Evolutionary conservation across 2,329 filamentous ascomycete species (phyloP).

Genomic region (Sarocladium brachiariae): DNA sequence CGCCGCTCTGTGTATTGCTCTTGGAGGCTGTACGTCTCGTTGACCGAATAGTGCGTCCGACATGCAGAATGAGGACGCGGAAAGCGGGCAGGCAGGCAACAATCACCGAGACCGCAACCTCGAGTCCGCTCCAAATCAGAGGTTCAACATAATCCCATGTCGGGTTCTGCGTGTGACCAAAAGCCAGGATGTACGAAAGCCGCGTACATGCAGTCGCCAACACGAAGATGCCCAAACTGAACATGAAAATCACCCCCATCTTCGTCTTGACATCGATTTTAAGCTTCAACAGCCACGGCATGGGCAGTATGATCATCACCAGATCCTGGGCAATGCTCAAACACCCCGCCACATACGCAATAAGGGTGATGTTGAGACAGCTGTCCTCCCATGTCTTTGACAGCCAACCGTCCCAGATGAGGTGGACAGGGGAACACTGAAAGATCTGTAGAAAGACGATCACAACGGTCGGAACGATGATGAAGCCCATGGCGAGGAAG

Average conservation of each 20-base stretch:
- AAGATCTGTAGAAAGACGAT: slow-evolving; percentile 32
- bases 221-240: slow-evolving; percentile 36
- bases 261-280: slow-evolving; percentile 35
- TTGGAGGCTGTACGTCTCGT: not conserved
- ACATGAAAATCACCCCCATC: slow-evolving; percentile 33
- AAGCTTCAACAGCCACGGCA: slow-evolving; percentile 33
- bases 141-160: slow-evolving; percentile 35
- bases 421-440: slow-evolving; percentile 31
- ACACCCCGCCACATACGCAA: slow-evolving; percentile 35
- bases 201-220: slow-evolving; percentile 29
- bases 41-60: slow-evolving; percentile 6
- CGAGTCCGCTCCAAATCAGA: slow-evolving; percentile 36
- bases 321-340: slow-evolving; percentile 41
- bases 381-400: slow-evolving; percentile 8
- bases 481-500: slow-evolving; percentile 25
- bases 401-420: slow-evolving; percentile 25
- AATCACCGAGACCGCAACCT: slow-evolving; percentile 34
- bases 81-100: slow-evolving; percentile 34
- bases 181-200: slow-evolving; percentile 26
- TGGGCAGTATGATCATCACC: slow-evolving; percentile 34
- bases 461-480: slow-evolving; percentile 27
- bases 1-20: not conserved
- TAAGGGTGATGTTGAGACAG: slow-evolving; percentile 18
- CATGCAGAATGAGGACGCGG: slow-evolving; percentile 21
- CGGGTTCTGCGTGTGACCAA: slow-evolving; percentile 28